Percentiles rank a stretch among this genome's conserved stretches.
phyloP scores from a whole-genome alignment of 352 stramenopile species.

The Pythium monospermum region DNA sequence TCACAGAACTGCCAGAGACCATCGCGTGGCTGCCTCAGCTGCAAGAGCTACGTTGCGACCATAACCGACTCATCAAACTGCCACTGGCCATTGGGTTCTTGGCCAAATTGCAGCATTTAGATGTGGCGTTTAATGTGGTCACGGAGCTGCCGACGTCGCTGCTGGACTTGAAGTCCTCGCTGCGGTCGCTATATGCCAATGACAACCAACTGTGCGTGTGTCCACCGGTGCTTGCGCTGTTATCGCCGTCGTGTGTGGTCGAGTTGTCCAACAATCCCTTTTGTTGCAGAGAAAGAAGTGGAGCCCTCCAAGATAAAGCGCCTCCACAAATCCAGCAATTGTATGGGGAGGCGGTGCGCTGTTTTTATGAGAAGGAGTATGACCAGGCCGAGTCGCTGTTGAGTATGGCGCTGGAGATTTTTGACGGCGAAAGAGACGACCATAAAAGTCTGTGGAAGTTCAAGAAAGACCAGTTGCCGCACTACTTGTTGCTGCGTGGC shows the following conservation, averaged over 20 bases:
- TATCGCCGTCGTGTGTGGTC: slow-evolving; percentile 27
- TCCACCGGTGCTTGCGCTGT: slow-evolving; percentile 25
- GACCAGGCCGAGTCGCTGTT: slow-evolving; percentile 25
- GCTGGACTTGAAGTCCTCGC: slow-evolving; percentile 23
- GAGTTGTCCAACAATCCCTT: slow-evolving; percentile 73
- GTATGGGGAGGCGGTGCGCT: slow-evolving; percentile 23
- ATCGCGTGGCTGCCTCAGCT: slow-evolving; percentile 30
- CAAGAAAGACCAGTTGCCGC: slow-evolving; percentile 17
- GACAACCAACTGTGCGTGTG: slow-evolving; percentile 35
- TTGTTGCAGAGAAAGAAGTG: slow-evolving; percentile 16
- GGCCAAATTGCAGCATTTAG: slow-evolving; percentile 28
- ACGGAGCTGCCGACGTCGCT: slow-evolving; percentile 45
- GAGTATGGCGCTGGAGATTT: slow-evolving; percentile 21
- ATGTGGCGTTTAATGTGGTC: slow-evolving; percentile 46
- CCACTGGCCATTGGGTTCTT: slow-evolving; percentile 35
- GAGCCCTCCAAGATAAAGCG: background rate
- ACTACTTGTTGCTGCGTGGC: slow-evolving; percentile 36
- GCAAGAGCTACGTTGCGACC: slow-evolving; percentile 31
- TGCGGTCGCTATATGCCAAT: slow-evolving; percentile 40
- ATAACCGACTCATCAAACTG: slow-evolving; percentile 31
- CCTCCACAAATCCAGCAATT: slow-evolving; percentile 10
- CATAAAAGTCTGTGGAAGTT: slow-evolving; percentile 16
- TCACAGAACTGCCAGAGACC: slow-evolving; percentile 35
- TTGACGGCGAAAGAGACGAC: slow-evolving; percentile 6
- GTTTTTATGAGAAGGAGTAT: slow-evolving; percentile 29